Evolutionary conservation across 495 filamentous ascomycete genomes (phyloP), one percentile per base, ranked within the genome.

Genomic region (Saxophila tyrrhenica): DNA sequence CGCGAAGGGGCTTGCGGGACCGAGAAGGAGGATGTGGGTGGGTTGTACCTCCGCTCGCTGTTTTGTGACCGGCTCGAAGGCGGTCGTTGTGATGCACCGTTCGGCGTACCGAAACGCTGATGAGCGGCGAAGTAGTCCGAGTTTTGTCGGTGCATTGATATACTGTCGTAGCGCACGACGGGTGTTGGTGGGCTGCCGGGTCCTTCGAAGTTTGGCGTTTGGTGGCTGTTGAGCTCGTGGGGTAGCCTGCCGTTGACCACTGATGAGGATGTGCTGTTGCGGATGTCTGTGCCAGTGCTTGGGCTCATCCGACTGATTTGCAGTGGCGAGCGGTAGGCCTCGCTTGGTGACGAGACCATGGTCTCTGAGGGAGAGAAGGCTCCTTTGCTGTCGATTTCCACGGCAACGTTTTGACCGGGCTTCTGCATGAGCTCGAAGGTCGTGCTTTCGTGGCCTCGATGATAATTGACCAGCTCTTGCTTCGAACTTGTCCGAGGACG

Each of bases 391-490:
- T 49, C 55, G 2, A 53, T n/a, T 17, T 61, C 50, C 15, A 57
- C 25, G 11, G 20, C 8, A 48, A 19, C 7, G 25, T 38, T 25
- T 25, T 51, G 25, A 32, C 39, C 48, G 3, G 59, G 56, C 41
- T 55, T 55, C 43, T 62, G 59, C 59, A 62, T 62, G 5, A 17
- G 16, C 42, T 59, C 55, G 41, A 62, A 59, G n/a, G 46, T 59
- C 17, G 56, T 59, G 47, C 24, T 55, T 32, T 55, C 58, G 56
- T 62, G 59, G 13, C 59, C 59, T 5, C 54, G 55, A 15, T 51
- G 25, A 56, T 55, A 62, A 59, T 71, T 73, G 59, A 90, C 80
- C 82, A 94, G 89, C 71, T 95, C 87, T 75, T 52, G 32, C n/a
- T 57, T 43, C 19, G 58, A 51, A 29, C 48, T 48, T 89, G 94